These are phyloP conservation scores for Stenocarpella maydis DNA, from an alignment of 2,329 filamentous ascomycete genomes.

Conservation along the genomic window DNA sequence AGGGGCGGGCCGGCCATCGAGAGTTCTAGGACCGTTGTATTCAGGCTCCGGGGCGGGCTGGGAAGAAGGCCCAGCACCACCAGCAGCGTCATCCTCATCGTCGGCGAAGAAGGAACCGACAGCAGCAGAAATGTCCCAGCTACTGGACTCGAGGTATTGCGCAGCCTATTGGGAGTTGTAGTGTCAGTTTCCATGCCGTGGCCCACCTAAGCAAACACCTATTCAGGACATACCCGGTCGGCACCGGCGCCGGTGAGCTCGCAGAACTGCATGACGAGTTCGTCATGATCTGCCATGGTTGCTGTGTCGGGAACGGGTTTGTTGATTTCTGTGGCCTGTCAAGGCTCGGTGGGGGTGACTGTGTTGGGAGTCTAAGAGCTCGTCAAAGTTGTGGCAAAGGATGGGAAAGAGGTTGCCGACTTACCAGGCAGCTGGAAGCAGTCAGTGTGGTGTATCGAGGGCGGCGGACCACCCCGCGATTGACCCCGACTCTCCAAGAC, in stretches of 20 bases:
- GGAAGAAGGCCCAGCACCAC: conserved; percentile 52
- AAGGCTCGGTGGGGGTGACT: too few species aligned
- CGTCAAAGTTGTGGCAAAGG: neutral
- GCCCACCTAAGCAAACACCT: neutral
- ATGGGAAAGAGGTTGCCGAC: neutral
- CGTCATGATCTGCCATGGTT: conserved; percentile 52
- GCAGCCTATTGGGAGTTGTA: conserved; percentile 61
- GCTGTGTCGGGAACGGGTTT: conserved; percentile 1
- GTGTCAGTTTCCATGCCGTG: neutral
- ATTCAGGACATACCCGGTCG: conserved; percentile 51
- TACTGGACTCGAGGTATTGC: conserved; percentile 69
- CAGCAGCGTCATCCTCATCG: conserved; percentile 57
- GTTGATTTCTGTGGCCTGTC: neutral
- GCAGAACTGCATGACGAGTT: conserved; percentile 61
- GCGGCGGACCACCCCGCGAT: conserved; percentile 18
- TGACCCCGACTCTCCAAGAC: conserved; percentile 2
- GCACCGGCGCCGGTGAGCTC: conserved; percentile 61
- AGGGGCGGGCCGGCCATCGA: conserved; percentile 68
- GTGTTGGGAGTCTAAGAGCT: neutral
- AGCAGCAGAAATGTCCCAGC: conserved; percentile 73
- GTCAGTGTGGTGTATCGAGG: conserved; percentile 20
- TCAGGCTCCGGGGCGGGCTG: conserved; percentile 45
- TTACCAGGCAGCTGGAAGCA: conserved; percentile 4
- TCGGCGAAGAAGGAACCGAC: conserved; percentile 69
- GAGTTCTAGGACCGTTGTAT: conserved; percentile 69